A percentile compares a stretch with the other conserved stretches of the same genome.
These are phyloP conservation scores for Thelephora aurantiotincta DNA, from an alignment of 768 basidiomycete genomes.

Conservation along the genomic window DNA sequence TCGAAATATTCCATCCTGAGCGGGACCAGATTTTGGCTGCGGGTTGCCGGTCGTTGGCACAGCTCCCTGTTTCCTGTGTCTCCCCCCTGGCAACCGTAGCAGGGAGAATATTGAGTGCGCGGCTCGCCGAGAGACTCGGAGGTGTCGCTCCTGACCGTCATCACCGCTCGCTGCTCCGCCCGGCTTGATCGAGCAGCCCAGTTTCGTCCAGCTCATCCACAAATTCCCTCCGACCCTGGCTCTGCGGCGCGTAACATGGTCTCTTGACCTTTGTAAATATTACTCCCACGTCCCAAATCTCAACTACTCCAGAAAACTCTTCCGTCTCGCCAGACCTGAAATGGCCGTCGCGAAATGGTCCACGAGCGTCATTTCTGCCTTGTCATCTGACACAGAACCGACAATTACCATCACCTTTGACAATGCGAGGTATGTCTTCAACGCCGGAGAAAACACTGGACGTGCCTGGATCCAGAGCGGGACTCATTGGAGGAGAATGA, in stretches of 20 bases:
- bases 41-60: too few relatives aligned
- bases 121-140: too few relatives aligned
- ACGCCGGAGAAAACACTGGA: slow-evolving; percentile 70
- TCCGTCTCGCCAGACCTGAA: not conserved
- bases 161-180: too few relatives aligned
- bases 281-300: not conserved
- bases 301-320: not conserved
- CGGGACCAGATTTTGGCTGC: too few relatives aligned
- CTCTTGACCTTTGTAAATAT: slow-evolving; percentile 8
- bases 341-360: slow-evolving; percentile 40
- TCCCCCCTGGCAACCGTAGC: too few relatives aligned
- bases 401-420: slow-evolving; percentile 65
- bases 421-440: slow-evolving; percentile 76
- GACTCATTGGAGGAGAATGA: slow-evolving; percentile 50
- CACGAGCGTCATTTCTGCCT: slow-evolving; percentile 39
- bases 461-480: slow-evolving; percentile 58
- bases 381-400: slow-evolving; percentile 71
- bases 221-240: slow-evolving; percentile 2
- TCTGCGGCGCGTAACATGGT: slow-evolving; percentile 11
- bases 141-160: too few relatives aligned
- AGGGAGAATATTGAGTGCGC: too few relatives aligned
- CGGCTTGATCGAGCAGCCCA: too few relatives aligned
- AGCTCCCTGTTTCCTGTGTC: too few relatives aligned
- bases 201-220: not conserved
- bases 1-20: too few relatives aligned